Evolutionary conservation across 139 green algal genomes (phyloP).

Genomic region (Asterochloris sp.): DNA sequence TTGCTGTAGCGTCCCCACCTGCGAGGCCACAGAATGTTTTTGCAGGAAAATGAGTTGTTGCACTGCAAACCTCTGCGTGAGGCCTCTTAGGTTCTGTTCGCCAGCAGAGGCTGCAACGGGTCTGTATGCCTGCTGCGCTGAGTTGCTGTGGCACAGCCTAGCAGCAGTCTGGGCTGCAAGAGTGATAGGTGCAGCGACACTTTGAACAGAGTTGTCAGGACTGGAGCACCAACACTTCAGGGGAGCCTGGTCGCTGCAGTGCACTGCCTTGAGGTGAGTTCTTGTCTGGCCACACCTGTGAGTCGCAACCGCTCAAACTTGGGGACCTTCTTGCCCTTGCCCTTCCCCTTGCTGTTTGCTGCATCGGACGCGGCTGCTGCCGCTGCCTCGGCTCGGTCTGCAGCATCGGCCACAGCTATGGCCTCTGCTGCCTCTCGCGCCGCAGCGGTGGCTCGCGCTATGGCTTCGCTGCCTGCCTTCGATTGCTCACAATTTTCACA

Average conservation of each 20-base stretch:
- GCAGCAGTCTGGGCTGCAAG: neutral
- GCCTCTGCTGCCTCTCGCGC: neutral
- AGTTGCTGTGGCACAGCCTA: neutral
- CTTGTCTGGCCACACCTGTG: constrained; percentile 7
- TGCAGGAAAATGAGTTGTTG: too few species aligned
- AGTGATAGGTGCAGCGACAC: too few species aligned
- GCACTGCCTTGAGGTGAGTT: neutral
- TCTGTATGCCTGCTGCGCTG: neutral
- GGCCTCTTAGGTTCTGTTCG: neutral
- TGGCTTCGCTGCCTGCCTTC: too few species aligned
- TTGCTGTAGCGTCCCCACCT: constrained; percentile 18
- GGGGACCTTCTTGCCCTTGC: constrained; percentile 14
- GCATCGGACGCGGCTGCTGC: neutral
- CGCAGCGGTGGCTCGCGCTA: too few species aligned
- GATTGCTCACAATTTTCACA: too few species aligned
- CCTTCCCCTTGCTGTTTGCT: neutral
- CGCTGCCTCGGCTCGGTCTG: neutral
- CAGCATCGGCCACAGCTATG: neutral
- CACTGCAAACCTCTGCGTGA: neutral
- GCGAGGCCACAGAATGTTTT: neutral
- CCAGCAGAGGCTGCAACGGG: neutral
- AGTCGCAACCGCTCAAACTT: constrained; percentile 37
- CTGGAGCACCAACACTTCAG: too few species aligned
- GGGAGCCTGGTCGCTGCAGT: neutral
- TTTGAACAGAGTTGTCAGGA: neutral